Evolutionary conservation across 192 early-diverging fungal genomes (phyloP), one percentile per base, ranked within the genome.

Genomic region (Entomortierella lignicola): DNA sequence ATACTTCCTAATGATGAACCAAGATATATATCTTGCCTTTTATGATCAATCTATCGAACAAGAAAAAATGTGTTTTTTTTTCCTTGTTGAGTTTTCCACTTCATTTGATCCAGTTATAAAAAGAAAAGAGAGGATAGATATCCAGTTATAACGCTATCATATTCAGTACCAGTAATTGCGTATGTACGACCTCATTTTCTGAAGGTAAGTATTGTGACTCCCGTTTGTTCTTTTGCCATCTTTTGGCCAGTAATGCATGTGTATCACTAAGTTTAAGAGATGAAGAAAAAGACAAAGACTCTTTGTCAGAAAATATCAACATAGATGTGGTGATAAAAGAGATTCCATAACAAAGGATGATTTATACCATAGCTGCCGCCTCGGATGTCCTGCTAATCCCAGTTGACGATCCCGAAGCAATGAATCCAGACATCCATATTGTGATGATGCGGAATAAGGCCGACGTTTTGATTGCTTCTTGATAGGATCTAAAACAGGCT

Each of bases 401-500:
- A 79, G 55, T 29, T 59, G 52, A 21, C 44, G 55, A 32, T 70
- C 67, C 26, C 50, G 44, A 13, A 79, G 37, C 6, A 70, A 56
- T 58, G 62, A 66, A 42, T 61, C 41, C 27, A 79, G 23, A 17
- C 56, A 34, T 21, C 73, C 59, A 52, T 77, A 69, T 1, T 55
- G 43, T 6, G 42, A 41, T 1, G 52, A 32, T 11, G 60, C 15
- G 0, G 61, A 58, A 4, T 60, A 42, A 34, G 58, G 42, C 27
- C 66, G 58, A 8, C 0, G 23, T 5, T 26, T 26, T 18, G 21
- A 15, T 8, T 31, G 48, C 20, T 54, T 51, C 5, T 31, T 32
- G 25, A 79, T 70, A 2, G 75, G 61, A 0, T 70, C 67, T 6
- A 79, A 15, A 0, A 50, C 43, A 15, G 75, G 75, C 74, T 77